Base-by-base conservation (phyloP, 2,329 filamentous ascomycete genomes). In the Rasamsonia emersonii region DNA sequence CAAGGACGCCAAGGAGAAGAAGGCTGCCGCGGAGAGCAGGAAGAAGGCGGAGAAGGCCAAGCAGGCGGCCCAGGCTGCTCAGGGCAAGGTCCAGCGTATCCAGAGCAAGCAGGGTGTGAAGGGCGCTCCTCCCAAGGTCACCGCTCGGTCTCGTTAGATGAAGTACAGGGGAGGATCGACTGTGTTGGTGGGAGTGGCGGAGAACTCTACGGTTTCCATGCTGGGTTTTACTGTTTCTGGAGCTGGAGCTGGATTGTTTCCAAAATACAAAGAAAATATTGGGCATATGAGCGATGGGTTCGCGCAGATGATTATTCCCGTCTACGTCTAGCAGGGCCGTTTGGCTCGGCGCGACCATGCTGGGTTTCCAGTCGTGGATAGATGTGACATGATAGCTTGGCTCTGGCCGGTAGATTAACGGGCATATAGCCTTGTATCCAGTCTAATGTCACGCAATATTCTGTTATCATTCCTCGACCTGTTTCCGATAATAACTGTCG, bases 11-110 rank as follows among this genome's bases (percentile, higher is more conserved):
- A 98, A 98, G 83, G 88, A 93, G 68, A 95, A 96, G 86, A 93
- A 93, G 77, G 72, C 79, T 49, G 86, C 79, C 45, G 75, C 78
- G 43, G 80, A 85, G 68, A 83, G 78, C 64, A 79, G 78, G 67
- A 98, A 96, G 86, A 98, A 96, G 84, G 83, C 85, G 40, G 88
- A 96, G 72, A 98, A 98, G 86, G 91, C 91, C 58, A 96, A 96
- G 84, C 73, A 55, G 59, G 88, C 88, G 48, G 76, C 82, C 51
- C 56, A 51, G 42, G 75, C 79, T 50, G 70, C 79, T 62, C 82
- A 84, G 71, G 88, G 86, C 61, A 77, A 86, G 72, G 73, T 75
- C 50, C 65, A 69, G 58, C 79, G 83, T 67, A 84, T 93, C 64
- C 73, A 81, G 65, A 88, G 86, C 79, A 98, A 98, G 84, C 86